Evolutionary conservation across 2,329 filamentous ascomycete genomes (phyloP).

Genomic region (Alternaria ethzedia): DNA sequence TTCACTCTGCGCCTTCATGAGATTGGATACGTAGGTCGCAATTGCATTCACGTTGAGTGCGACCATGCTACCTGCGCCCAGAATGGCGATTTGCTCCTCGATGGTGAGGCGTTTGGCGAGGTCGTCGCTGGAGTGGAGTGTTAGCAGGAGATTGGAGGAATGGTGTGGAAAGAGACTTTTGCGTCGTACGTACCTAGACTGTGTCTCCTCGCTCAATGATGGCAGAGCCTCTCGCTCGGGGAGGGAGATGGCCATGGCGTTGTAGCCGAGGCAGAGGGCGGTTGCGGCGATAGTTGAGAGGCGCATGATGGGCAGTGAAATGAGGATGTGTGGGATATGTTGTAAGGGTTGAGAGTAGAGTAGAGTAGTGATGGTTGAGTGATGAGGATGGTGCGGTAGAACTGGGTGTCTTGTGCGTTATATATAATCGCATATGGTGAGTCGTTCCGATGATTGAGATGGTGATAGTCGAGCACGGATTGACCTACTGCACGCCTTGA

Average conservation of each 20-base stretch:
- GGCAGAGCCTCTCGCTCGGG: neutral
- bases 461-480: neutral
- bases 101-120: neutral
- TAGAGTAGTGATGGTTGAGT: neutral
- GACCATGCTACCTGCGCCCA: neutral
- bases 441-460: neutral
- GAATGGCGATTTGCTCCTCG: neutral
- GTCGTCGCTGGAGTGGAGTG: neutral
- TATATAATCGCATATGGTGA: neutral
- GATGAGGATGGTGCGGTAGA: neutral
- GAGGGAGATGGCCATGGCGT: neutral
- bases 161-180: neutral
- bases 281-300: neutral
- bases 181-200: neutral
- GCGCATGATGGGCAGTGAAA: neutral
- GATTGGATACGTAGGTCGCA: neutral
- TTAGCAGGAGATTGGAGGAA: neutral
- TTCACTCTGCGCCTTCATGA: neutral
- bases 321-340: neutral
- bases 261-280: neutral
- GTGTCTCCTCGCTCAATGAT: neutral
- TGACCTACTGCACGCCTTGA: neutral
- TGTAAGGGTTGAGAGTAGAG: neutral
- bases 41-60: neutral
- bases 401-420: neutral